Base-by-base conservation (phyloP, 2,329 filamentous ascomycete genomes). In the Cadophora malorum region DNA sequence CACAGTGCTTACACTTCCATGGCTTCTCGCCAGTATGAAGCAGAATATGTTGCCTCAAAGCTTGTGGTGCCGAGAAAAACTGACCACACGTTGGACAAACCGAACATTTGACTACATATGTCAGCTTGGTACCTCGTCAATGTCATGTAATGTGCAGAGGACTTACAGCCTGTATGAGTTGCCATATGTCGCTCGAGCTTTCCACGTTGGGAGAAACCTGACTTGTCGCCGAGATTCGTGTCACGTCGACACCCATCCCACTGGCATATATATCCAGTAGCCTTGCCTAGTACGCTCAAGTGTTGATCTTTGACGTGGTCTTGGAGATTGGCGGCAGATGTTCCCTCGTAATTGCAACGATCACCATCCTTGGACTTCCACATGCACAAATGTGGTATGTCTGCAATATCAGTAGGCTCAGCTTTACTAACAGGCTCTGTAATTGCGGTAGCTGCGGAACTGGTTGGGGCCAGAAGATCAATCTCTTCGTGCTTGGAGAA, bases 21-120 rank as follows among this genome's bases (percentile, higher is more conserved):
- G 89, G 89, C 70, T 86, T 89, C 69, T 87, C 85, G 49, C 88
- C 87, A 0, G 88, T 89, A 74, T 92, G 90, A 1, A 86, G 90
- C 21, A 88, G 84, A 75, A 86, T 82, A 72, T 92, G 90, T 75
- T 91, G 89, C 52, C 87, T 85, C 7, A 91, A 82, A 0, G 90
- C 87, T 76, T 91, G 89, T 72, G 88, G 86, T 1, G 89, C 89
- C 0, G 89, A 91, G 73, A 91, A 88, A 3, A 81, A 80, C 67
- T 86, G 80, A 10, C 82, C 80, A 73, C 90, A 92, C 23, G 82
- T 80, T 19, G 63, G 58, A 45, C 63, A 69, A 1, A 80, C 74
- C 70, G 88, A 90, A 55, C 81, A 66, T 66, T 66, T 66, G 65
- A 66, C 65, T 66, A n/a, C 10, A 52, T 25, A 62, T 6, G 31